Base-by-base conservation (phyloP, 2,329 filamentous ascomycete genomes). In the Hypocreales sp. region DNA sequence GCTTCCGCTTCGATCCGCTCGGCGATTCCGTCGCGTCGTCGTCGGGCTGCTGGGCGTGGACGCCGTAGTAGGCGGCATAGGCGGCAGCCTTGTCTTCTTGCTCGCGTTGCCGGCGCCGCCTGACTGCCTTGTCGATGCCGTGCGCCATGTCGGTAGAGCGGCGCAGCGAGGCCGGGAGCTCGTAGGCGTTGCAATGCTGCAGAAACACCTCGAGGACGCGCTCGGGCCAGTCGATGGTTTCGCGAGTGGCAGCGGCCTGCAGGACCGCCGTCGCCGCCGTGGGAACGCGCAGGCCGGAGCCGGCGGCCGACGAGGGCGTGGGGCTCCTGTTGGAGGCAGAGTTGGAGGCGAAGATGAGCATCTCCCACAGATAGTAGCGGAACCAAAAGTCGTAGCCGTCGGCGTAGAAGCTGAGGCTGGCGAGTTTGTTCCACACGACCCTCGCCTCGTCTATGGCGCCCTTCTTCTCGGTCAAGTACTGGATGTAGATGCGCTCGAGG, bases 301-400 rank as follows among this genome's bases (percentile, higher is more conserved):
- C 44, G 1, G 42, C 44, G 0, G 43, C 39, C 5, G 55, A 56
- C 3, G 53, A 55, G 5, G 65, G 64, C 0, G 61, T 67, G 2
- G 64, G 60, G 32, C 67, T 69, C 32, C 64, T 57, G 20, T 61
- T 67, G 29, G 64, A 59, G 15, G 39, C 33, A 8, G 34, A 35
- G 31, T 49, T 55, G 5, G 61, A 60, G 3, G 58, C 53, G 36
- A 67, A 71, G 5, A 70, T 42, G 31, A 79, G 64, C 64, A 95
- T 77, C 53, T 95, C 90, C 79, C 84, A 95, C 28, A 77, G 64
- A 52, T 94, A 94, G 51, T 83, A 94, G 23, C 76, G 73, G 30
- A 86, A 65, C 90, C 90, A 98, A 48, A 95, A 95, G 41, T 93
- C 83, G 45, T 86, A 84, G 40, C 74, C 86, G 40, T 83, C 71